These are phyloP conservation scores for Colletotrichum cereale DNA, from an alignment of 2,329 filamentous ascomycete species.

Conservation along the genomic window DNA sequence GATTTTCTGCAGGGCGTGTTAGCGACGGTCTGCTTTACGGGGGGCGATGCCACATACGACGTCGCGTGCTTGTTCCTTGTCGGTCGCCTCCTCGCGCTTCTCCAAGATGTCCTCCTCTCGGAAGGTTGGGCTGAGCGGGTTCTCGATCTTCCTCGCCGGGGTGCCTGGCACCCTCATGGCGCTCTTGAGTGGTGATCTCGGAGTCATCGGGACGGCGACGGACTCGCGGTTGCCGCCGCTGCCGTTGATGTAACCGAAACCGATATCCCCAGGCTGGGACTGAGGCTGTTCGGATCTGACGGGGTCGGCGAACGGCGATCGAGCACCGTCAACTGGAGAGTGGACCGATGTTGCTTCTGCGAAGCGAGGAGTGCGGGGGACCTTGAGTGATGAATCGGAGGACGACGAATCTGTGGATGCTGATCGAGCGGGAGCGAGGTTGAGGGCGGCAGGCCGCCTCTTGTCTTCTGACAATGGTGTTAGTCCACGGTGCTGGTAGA, in stretches of 20 bases:
- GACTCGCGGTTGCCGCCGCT: slow-evolving; percentile 59
- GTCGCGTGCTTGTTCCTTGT: slow-evolving; percentile 89
- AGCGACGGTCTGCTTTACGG: slow-evolving; percentile 24
- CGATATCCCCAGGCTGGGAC: slow-evolving; percentile 85
- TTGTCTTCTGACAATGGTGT: slow-evolving; percentile 61
- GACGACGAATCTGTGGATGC: slow-evolving; percentile 64
- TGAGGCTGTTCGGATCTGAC: slow-evolving; percentile 69
- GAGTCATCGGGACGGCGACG: slow-evolving; percentile 74
- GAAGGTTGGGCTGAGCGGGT: slow-evolving; percentile 92
- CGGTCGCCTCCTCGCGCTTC: slow-evolving; percentile 83
- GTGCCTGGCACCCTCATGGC: slow-evolving; percentile 90
- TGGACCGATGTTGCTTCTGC: slow-evolving; percentile 84
- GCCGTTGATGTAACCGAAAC: slow-evolving; percentile 89
- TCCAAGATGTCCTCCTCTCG: slow-evolving; percentile 88
- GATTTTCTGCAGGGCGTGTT: slow-evolving; percentile 75
- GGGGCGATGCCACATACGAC: slow-evolving; percentile 71
- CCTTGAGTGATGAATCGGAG: slow-evolving; percentile 70
- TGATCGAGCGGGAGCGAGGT: slow-evolving; percentile 63
- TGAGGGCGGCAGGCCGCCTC: slow-evolving; percentile 68
- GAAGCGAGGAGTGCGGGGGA: slow-evolving; percentile 81
- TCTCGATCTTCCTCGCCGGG: slow-evolving; percentile 77
- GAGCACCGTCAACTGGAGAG: slow-evolving; percentile 75
- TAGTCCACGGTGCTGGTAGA: slow-evolving; percentile 39
- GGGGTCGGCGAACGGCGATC: slow-evolving; percentile 71
- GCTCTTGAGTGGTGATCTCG: slow-evolving; percentile 87